Evolutionary conservation across 164 flowering plant genomes (phyloP), one percentile per base, ranked within the genome.

Genomic region (Tetracentron sinense): DNA sequence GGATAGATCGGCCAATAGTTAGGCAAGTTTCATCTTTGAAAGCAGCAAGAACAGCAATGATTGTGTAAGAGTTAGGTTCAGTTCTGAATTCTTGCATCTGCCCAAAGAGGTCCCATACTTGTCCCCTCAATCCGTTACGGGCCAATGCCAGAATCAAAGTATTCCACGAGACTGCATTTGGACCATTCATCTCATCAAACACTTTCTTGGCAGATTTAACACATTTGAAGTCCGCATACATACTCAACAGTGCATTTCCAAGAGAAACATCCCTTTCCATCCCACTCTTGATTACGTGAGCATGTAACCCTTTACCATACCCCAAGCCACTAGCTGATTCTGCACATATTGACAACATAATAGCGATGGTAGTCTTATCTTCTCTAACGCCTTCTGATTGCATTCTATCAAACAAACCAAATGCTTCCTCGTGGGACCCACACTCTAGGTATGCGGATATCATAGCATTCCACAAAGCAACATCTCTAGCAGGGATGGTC

Each of bases 381-480:
- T 56, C 72, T 62, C 31, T 56, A 38, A 63, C 46, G 8, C 66
- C 69, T 67, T 72, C 74, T 16, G 20, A 25, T 58, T 61, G 60
- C 86, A 82, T 77, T 64, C 55, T 67, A 27, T 15, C 25, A 56
- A 80, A 82, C 65, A 81, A 65, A 58, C 20, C 28, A 26, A 71
- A 22, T 22, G 78, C 82, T 74, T 81, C 75, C 16, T 76, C 77
- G 53, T 66, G 60, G 33, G 21, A 65, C 4, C 78, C 79, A 62
- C 38, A 61, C 20, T 69, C 70, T 56, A 56, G 62, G 63, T 54
- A 75, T 28, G 77, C 56, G 55, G 64, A 69, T 58, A 84, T 30
- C 81, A 79, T 81, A 51, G 85, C 74, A 65, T 84, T 84, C 89
- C 86, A 84, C 59, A 81, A 54, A 52, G 85, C 82, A 67, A 71